Percentiles rank a stretch among this genome's conserved stretches.
Evolutionary conservation across 441 rosid genomes (phyloP).

Genomic region (Sinapis alba): DNA sequence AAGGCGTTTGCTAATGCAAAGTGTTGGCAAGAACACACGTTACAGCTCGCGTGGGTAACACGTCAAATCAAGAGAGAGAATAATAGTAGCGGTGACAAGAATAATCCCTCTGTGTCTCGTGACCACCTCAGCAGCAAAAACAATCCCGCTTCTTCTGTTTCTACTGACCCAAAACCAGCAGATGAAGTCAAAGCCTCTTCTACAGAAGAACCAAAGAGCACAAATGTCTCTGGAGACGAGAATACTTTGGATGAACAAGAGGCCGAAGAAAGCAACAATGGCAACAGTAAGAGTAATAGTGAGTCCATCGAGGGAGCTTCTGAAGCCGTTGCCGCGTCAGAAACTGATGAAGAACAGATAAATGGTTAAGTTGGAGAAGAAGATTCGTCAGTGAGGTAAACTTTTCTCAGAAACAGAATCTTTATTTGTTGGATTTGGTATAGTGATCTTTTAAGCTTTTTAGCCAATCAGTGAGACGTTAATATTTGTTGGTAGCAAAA

Average conservation of each 20-base stretch:
- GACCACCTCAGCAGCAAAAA: not conserved
- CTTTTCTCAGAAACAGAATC: conserved; percentile 24
- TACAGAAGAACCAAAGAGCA: conserved; percentile 30
- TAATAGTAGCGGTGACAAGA: conserved; percentile 37
- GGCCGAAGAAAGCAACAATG: conserved; percentile 20
- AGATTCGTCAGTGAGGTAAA: conserved; percentile 55
- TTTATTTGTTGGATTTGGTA: conserved; percentile 21
- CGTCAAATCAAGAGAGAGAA: conserved; percentile 45
- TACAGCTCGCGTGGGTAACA: conserved; percentile 72
- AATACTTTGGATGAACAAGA: conserved; percentile 22
- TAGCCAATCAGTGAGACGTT: conserved; percentile 37
- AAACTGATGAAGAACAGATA: conserved; percentile 44
- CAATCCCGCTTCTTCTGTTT: conserved; percentile 4
- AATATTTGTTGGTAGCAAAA: conserved; percentile 40
- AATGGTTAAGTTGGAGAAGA: conserved; percentile 36
- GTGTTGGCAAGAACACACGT: conserved; percentile 77
- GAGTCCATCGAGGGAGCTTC: conserved; percentile 19
- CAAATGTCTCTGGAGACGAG: conserved; percentile 43
- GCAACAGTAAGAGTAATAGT: conserved; percentile 11
- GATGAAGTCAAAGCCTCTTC: conserved; percentile 39
- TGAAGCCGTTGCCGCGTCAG: conserved; percentile 30
- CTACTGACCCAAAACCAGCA: conserved; percentile 23
- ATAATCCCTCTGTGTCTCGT: conserved; percentile 18
- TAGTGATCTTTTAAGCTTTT: conserved; percentile 22
- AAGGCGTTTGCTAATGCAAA: conserved; percentile 81